These are phyloP conservation scores for Calocybe indica DNA, from an alignment of 768 basidiomycete species.

Conservation along the genomic window DNA sequence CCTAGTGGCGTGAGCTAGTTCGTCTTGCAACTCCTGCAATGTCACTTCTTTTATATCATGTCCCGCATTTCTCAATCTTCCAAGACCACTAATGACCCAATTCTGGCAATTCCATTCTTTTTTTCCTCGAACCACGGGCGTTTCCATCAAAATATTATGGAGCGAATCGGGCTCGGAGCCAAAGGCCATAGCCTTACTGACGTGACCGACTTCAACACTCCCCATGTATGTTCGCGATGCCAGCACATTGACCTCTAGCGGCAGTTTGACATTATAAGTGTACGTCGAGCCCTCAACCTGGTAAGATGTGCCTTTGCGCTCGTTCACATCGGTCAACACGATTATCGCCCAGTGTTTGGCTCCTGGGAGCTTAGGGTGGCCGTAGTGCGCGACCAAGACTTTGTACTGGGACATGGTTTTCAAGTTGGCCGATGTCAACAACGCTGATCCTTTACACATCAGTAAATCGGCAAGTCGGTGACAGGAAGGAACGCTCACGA, in stretches of 20 bases:
- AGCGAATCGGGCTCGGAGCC: not conserved
- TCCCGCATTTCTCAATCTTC: not conserved
- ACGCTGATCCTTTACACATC: too few species aligned
- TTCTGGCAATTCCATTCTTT: constrained; percentile 2
- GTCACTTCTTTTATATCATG: constrained; percentile 1
- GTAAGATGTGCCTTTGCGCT: not conserved
- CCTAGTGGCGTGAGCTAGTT: not conserved
- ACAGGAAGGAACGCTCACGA: too few species aligned
- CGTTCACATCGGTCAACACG: not conserved
- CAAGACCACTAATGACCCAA: constrained; percentile 1
- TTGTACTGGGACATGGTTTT: too few species aligned
- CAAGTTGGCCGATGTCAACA: too few species aligned
- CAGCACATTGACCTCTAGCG: not conserved
- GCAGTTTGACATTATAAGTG: constrained; percentile 2
- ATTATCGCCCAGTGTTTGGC: constrained; percentile 3
- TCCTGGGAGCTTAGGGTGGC: constrained; percentile 1
- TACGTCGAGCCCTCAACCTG: constrained; percentile 1
- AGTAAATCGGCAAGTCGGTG: too few species aligned
- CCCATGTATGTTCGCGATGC: not conserved
- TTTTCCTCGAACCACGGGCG: not conserved
- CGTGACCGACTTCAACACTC: not conserved
- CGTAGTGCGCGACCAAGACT: not conserved
- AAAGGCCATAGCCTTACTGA: not conserved
- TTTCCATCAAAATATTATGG: not conserved
- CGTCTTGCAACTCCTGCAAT: not conserved